Evolutionary conservation across 352 stramenopile species (phyloP).

Genomic region (Pythium coloratum): DNA sequence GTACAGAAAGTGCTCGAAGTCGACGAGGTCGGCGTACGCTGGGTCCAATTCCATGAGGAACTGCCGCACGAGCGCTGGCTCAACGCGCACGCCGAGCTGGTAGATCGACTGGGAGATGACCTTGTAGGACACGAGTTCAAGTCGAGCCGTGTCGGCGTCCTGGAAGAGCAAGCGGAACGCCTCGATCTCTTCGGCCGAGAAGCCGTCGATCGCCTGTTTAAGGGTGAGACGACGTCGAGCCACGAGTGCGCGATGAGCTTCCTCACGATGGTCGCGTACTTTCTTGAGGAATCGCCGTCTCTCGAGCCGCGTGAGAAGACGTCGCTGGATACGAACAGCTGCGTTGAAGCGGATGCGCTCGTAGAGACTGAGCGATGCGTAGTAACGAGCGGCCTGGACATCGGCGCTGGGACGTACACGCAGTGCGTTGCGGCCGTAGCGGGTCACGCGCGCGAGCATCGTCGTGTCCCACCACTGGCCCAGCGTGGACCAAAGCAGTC

Average conservation of each 20-base stretch:
- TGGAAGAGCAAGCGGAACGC: constrained; percentile 70
- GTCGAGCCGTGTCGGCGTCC: constrained; percentile 54
- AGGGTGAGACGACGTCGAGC: constrained; percentile 41
- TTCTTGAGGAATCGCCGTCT: constrained; percentile 51
- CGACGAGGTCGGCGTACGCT: constrained; percentile 72
- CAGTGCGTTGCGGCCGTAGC: constrained; percentile 44
- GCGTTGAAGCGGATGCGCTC: constrained; percentile 69
- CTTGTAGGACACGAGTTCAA: constrained; percentile 64
- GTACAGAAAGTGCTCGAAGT: constrained; percentile 83
- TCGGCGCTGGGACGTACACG: constrained; percentile 45
- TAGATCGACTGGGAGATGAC: constrained; percentile 77
- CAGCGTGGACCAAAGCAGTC: constrained; percentile 53
- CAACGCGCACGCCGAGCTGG: constrained; percentile 61
- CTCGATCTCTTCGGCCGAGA: constrained; percentile 61
- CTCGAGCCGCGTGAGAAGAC: constrained; percentile 52
- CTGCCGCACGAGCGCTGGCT: constrained; percentile 41
- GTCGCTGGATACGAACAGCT: constrained; percentile 63
- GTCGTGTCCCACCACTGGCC: constrained; percentile 58
- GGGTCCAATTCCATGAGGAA: constrained; percentile 59
- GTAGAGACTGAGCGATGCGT: constrained; percentile 63
- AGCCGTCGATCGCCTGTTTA: constrained; percentile 55
- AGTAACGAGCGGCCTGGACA: constrained; percentile 30
- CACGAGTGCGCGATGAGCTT: constrained; percentile 39
- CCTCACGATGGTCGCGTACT: constrained; percentile 43
- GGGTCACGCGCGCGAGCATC: constrained; percentile 40